Conservation (phyloP, 2,329 filamentous ascomycete species). For the Phaeoacremonium minimum region DNA sequence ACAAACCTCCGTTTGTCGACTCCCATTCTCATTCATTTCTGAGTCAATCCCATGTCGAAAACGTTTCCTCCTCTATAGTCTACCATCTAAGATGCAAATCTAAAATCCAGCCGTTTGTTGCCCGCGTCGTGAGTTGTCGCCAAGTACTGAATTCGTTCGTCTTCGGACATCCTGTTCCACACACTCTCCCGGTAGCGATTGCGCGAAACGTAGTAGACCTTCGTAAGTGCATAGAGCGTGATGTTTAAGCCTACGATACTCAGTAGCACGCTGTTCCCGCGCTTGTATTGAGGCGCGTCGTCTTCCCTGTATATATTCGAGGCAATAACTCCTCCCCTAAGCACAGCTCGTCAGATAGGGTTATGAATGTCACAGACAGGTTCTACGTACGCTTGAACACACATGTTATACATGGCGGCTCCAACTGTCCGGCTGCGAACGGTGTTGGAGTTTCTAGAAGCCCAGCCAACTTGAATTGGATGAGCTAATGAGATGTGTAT, state of each 20-base stretch:
- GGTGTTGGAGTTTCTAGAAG: constrained; percentile 53
- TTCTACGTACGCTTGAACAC: constrained; percentile 36
- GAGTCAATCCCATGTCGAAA: too few relatives aligned
- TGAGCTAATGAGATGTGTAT: too few relatives aligned
- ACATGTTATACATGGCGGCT: constrained; percentile 58
- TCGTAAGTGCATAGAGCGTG: constrained; percentile 20
- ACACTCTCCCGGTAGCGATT: constrained; percentile 13
- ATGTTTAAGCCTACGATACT: constrained; percentile 32
- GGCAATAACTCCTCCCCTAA: constrained; percentile 32
- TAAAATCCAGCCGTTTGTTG: constrained; percentile 34
- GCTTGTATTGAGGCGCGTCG: constrained; percentile 41
- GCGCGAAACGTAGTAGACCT: constrained; percentile 20
- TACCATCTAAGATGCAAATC: too few relatives aligned
- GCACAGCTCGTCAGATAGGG: too few relatives aligned
- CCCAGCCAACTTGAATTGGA: constrained; percentile 43
- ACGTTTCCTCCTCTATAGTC: too few relatives aligned
- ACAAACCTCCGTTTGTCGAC: too few relatives aligned
- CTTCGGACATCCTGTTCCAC: constrained; percentile 11
- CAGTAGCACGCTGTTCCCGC: constrained; percentile 51
- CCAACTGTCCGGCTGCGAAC: constrained; percentile 60
- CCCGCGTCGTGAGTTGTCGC: constrained; percentile 31
- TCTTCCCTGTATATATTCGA: constrained; percentile 34
- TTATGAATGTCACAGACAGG: too few relatives aligned
- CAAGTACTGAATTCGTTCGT: constrained; percentile 35
- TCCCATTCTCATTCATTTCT: too few relatives aligned